Evolutionary conservation across 371 early-diverging fungal species (phyloP).

Genomic region (Caulochytrium protostelioides): DNA sequence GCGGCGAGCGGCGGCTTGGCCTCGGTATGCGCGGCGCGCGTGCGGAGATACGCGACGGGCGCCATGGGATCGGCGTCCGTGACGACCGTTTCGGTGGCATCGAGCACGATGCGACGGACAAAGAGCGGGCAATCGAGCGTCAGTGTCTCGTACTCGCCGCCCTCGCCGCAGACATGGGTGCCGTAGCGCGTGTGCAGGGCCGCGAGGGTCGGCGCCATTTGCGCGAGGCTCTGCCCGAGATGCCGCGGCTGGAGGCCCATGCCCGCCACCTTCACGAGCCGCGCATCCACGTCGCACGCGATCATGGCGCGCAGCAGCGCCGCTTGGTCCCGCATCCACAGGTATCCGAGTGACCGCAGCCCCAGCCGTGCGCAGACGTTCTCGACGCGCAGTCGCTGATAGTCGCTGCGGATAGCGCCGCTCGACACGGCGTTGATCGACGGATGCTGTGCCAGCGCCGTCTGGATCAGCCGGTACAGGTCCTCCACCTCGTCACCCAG

Average conservation of each 20-base stretch:
- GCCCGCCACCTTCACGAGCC: constrained; percentile 89
- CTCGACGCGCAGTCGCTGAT: constrained; percentile 94
- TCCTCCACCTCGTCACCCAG: constrained; percentile 90
- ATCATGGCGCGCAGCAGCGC: constrained; percentile 84
- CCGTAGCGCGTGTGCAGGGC: constrained; percentile 46
- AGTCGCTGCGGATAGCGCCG: constrained; percentile 95
- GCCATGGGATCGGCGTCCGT: no score
- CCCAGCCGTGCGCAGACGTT: constrained; percentile 76
- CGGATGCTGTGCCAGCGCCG: constrained; percentile 43
- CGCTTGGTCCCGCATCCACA: constrained; percentile 84
- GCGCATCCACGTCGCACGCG: constrained; percentile 50
- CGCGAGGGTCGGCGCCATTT: constrained; percentile 39
- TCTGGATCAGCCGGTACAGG: constrained; percentile 47
- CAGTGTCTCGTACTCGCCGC: constrained; percentile 98
- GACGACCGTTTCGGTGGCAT: no score
- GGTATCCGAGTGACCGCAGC: constrained; percentile 62
- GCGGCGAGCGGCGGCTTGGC: no score
- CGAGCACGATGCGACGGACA: constrained; percentile 35
- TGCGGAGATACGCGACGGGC: no score
- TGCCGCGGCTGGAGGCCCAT: constrained; percentile 51
- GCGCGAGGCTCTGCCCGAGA: constrained; percentile 51
- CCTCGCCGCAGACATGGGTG: constrained; percentile 94
- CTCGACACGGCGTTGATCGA: constrained; percentile 78
- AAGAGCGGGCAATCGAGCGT: constrained; percentile 95
- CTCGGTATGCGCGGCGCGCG: no score